Evolutionary conservation across 495 filamentous ascomycete species (phyloP).

Genomic region (Geoglossum glabrum): DNA sequence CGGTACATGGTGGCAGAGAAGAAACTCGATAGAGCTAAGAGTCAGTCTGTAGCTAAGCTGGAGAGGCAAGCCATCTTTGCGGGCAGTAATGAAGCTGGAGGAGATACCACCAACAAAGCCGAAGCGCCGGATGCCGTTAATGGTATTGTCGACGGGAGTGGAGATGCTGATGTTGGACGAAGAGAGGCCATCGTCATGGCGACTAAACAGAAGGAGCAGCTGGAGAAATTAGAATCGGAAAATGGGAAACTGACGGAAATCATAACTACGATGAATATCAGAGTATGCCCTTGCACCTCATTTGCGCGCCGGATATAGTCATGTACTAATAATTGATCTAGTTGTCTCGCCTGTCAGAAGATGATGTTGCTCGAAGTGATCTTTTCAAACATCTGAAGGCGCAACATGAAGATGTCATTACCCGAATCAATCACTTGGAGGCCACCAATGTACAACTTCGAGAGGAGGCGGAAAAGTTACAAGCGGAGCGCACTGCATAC

Average conservation of each 20-base stretch:
- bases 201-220: constrained; percentile 68
- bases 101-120: constrained; percentile 27
- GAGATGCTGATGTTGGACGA: constrained; percentile 45
- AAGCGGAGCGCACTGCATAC: constrained; percentile 67
- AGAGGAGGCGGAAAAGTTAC: constrained; percentile 66
- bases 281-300: constrained; percentile 20
- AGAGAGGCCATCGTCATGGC: constrained; percentile 53
- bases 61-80: constrained; percentile 70
- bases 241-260: constrained; percentile 63
- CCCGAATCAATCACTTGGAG: constrained; percentile 77
- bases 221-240: constrained; percentile 56
- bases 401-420: constrained; percentile 81
- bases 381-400: constrained; percentile 79
- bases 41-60: constrained; percentile 73
- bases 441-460: constrained; percentile 68
- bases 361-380: constrained; percentile 82
- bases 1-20: constrained; percentile 91
- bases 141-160: constrained; percentile 21
- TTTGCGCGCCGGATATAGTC: not conserved
- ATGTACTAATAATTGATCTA: constrained; percentile 10
- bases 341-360: constrained; percentile 58
- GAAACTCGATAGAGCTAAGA: constrained; percentile 72
- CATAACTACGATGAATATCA: constrained; percentile 46
- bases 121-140: constrained; percentile 22
- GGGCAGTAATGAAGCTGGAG: constrained; percentile 30